Percentiles rank a stretch among this genome's conserved stretches.
Conservation (phyloP, 371 early-diverging fungal genomes). For the Mucor lusitanicus region DNA sequence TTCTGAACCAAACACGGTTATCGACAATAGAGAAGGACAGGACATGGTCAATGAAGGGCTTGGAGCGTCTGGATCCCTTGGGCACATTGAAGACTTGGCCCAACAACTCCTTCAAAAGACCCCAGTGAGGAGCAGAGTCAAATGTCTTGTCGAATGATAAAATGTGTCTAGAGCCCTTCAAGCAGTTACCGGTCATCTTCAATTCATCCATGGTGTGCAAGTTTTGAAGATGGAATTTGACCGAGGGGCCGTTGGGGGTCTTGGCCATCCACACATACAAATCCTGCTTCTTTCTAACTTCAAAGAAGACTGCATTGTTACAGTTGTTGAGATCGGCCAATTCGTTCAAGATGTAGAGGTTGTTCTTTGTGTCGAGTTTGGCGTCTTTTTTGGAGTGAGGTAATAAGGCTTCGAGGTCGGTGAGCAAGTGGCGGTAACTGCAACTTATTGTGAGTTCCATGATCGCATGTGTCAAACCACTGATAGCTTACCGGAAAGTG, state of each 20-base stretch:
- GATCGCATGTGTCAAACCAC: background rate
- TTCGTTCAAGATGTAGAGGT: slow-evolving; percentile 90
- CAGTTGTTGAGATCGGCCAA: slow-evolving; percentile 95
- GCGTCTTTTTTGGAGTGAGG: slow-evolving; percentile 95
- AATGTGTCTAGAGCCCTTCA: slow-evolving; percentile 95
- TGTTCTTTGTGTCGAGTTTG: slow-evolving; percentile 91
- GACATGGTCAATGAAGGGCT: slow-evolving; percentile 97
- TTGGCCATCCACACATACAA: slow-evolving; percentile 95
- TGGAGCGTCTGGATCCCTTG: slow-evolving; percentile 83
- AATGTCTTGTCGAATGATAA: slow-evolving; percentile 92
- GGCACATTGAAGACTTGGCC: slow-evolving; percentile 91
- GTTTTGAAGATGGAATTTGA: slow-evolving; percentile 94
- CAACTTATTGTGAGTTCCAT: background rate
- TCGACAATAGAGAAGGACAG: slow-evolving; percentile 89
- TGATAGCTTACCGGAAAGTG: slow-evolving; percentile 69
- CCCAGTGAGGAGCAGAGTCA: slow-evolving; percentile 81
- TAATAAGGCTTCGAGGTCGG: slow-evolving; percentile 82
- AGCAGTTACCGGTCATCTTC: slow-evolving; percentile 96
- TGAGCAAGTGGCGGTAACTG: slow-evolving; percentile 90
- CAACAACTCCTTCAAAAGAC: slow-evolving; percentile 88
- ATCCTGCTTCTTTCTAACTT: slow-evolving; percentile 90
- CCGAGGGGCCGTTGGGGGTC: slow-evolving; percentile 94
- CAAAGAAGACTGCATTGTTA: slow-evolving; percentile 96
- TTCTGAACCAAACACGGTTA: slow-evolving; percentile 93
- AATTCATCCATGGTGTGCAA: slow-evolving; percentile 98